phyloP scores from a whole-genome alignment of 495 filamentous ascomycete genomes.

The Stereocaulon alpinum region DNA sequence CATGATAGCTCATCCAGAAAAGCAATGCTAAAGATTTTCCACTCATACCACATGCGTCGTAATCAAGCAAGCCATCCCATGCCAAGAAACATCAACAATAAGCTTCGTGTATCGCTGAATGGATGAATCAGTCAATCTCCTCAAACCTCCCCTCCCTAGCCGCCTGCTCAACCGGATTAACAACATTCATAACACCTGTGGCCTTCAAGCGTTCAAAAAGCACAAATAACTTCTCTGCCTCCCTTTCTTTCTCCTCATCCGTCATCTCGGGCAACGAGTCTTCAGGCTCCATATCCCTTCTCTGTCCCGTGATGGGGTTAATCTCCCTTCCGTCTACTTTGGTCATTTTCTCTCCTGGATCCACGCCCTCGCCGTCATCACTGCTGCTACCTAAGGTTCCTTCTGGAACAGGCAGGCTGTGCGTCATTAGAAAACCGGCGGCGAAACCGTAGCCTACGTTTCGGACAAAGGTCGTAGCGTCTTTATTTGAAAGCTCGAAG shows the following conservation, averaged over 20 bases:
- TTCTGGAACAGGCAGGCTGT: constrained; percentile 65
- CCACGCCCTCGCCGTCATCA: constrained; percentile 5
- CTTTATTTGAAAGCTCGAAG: constrained; percentile 75
- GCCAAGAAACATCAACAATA: not conserved
- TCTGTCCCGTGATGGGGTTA: constrained; percentile 89
- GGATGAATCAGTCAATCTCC: constrained; percentile 39
- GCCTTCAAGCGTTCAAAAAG: constrained; percentile 85
- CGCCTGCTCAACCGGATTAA: constrained; percentile 77
- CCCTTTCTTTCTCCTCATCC: constrained; percentile 79
- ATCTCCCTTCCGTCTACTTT: constrained; percentile 32
- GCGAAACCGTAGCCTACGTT: constrained; percentile 91
- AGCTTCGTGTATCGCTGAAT: too few species aligned
- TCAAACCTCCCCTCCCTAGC: constrained; percentile 68
- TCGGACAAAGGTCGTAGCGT: constrained; percentile 59
- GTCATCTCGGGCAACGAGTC: constrained; percentile 61
- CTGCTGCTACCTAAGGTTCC: constrained; percentile 33
- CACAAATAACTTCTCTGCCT: constrained; percentile 88
- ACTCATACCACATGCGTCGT: not conserved
- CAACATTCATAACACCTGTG: constrained; percentile 71
- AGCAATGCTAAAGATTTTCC: not conserved
- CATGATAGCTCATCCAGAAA: not conserved
- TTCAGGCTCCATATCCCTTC: constrained; percentile 54
- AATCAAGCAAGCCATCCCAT: not conserved
- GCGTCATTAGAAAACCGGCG: constrained; percentile 75
- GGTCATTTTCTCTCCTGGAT: constrained; percentile 17